These are phyloP conservation scores for Hibiscus syriacus DNA, from an alignment of 345 rosid genomes.

Conservation along the genomic window DNA sequence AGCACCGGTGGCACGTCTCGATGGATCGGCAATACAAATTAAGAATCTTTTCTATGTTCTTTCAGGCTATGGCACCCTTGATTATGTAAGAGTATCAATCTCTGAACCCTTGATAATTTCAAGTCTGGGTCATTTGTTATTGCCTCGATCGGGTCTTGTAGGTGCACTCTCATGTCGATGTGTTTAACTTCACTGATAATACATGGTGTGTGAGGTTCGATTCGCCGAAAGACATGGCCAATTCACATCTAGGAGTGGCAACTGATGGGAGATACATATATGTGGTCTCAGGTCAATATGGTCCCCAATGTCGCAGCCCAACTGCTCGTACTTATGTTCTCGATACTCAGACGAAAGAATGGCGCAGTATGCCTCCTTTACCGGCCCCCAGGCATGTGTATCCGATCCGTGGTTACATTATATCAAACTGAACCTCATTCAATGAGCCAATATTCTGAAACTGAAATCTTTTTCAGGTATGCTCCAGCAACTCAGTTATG, in stretches of 20 bases:
- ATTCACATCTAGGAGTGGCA: constrained; percentile 76
- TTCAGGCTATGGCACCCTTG: constrained; percentile 59
- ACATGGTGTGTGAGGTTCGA: constrained; percentile 57
- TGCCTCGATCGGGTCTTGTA: constrained; percentile 5
- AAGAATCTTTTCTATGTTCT: constrained; percentile 62
- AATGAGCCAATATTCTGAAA: neutral
- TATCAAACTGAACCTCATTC: neutral
- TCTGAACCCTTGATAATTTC: too few relatives aligned
- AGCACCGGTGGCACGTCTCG: constrained; percentile 92
- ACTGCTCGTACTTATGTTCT: constrained; percentile 46
- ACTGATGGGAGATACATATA: constrained; percentile 69
- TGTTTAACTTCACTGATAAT: constrained; percentile 55
- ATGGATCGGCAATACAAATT: constrained; percentile 67
- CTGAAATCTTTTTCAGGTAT: constrained; percentile 40
- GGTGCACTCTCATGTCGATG: constrained; percentile 89
- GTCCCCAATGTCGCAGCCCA: constrained; percentile 75
- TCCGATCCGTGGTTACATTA: neutral
- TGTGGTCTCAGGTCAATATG: constrained; percentile 66
- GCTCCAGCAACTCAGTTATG: constrained; percentile 89
- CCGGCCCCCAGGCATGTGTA: constrained; percentile 61
- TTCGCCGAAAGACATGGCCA: constrained; percentile 68
- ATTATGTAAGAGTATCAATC: constrained; percentile 35
- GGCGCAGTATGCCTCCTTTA: constrained; percentile 52
- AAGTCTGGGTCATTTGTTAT: too few relatives aligned
- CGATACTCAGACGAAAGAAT: constrained; percentile 50